Percentiles rank a stretch among this genome's conserved stretches.
phyloP scores from a whole-genome alignment of 176 grass and related monocot species.

The Triticum monococcum region DNA sequence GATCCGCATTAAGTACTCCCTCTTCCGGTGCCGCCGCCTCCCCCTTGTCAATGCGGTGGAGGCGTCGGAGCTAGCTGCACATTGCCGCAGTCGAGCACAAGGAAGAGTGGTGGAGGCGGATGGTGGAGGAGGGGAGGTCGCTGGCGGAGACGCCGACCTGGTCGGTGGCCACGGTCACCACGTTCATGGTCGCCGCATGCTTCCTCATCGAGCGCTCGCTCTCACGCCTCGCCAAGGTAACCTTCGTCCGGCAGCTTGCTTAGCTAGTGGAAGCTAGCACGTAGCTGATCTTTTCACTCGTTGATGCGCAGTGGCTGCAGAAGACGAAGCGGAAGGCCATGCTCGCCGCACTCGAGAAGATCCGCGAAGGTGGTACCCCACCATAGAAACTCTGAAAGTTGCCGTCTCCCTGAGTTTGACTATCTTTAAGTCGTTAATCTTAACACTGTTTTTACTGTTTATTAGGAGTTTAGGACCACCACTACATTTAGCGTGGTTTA shows the following conservation, averaged over 20 bases:
- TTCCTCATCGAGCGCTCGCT: slow-evolving; percentile 91
- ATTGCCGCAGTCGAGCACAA: background rate
- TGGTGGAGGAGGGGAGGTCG: slow-evolving; percentile 57
- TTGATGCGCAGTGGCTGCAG: slow-evolving; percentile 62
- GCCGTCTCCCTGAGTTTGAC: background rate
- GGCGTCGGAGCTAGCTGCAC: background rate
- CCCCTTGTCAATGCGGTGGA: slow-evolving; percentile 8
- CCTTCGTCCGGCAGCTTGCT: background rate
- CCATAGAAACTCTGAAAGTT: background rate
- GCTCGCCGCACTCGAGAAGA: slow-evolving; percentile 91
- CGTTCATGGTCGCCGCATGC: slow-evolving; percentile 83
- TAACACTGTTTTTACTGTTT: background rate
- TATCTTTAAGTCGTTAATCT: background rate
- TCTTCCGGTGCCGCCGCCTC: background rate
- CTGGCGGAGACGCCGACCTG: slow-evolving; percentile 98
- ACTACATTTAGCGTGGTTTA: background rate
- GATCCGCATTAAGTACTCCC: slow-evolving; percentile 31
- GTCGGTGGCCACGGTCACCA: slow-evolving; percentile 96
- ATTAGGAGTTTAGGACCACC: no score
- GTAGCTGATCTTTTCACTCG: background rate
- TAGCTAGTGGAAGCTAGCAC: background rate
- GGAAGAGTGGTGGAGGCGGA: background rate
- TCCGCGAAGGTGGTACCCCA: slow-evolving; percentile 62
- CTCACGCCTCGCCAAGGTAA: slow-evolving; percentile 68
- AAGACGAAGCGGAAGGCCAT: slow-evolving; percentile 98